Percentiles rank a stretch among this genome's conserved stretches.
Conservation (phyloP, 805 yeast species). For the Nakazawaea laoshanensis region DNA sequence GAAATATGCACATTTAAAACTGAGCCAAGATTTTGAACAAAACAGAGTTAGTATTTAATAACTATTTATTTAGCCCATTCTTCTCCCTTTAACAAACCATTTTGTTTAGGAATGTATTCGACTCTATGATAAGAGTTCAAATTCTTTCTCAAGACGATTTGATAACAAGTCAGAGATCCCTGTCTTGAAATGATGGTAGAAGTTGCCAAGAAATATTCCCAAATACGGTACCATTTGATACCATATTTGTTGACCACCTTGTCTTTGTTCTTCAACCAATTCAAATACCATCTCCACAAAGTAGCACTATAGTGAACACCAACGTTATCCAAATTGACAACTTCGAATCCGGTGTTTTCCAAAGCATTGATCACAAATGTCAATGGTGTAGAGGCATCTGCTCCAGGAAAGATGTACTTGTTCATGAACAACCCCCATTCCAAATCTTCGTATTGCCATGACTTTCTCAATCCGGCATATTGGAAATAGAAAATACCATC, state of each 20-base stretch:
- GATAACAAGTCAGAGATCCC: conserved; percentile 89
- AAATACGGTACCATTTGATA: conserved; percentile 81
- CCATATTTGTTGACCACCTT: conserved; percentile 75
- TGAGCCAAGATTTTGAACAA: conserved; percentile 2
- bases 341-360: conserved; percentile 83
- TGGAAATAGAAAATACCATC: conserved; percentile 85
- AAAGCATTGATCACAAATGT: conserved; percentile 70
- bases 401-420: conserved; percentile 95
- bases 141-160: conserved; percentile 85
- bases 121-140: conserved; percentile 77
- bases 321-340: conserved; percentile 74
- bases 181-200: conserved; percentile 85
- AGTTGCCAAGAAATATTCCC: conserved; percentile 84
- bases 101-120: conserved; percentile 71
- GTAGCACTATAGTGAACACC: conserved; percentile 93
- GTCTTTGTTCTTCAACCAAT: conserved; percentile 83
- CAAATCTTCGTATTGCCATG: conserved; percentile 92
- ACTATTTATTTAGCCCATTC: conserved; percentile 41
- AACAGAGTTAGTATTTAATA: background rate
- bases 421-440: conserved; percentile 95
- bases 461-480: conserved; percentile 84
- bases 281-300: conserved; percentile 89
- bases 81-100: conserved; percentile 55
- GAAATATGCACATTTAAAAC: conserved; percentile 9
- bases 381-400: conserved; percentile 91